phyloP scores from a whole-genome alignment of 257 asterid genomes.

The Gentiana straminea region DNA sequence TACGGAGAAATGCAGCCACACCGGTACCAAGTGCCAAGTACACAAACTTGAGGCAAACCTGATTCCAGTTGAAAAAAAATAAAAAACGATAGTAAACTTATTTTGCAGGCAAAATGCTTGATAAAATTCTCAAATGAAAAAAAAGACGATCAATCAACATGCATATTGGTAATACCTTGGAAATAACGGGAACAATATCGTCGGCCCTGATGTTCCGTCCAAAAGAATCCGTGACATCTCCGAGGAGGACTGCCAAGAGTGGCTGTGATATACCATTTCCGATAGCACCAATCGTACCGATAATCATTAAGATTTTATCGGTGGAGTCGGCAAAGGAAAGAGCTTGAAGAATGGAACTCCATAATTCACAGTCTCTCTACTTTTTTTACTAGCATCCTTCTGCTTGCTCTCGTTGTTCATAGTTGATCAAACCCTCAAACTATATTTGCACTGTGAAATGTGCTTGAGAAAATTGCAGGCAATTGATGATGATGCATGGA shows the following conservation, averaged over 20 bases:
- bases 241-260: slow-evolving; percentile 23
- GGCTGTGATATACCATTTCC: slow-evolving; percentile 33
- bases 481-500: no score
- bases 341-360: slow-evolving; percentile 9
- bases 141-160: no score
- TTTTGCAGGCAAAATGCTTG: not conserved
- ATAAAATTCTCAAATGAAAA: no score
- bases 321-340: slow-evolving; percentile 23
- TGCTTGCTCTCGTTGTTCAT: no score
- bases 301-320: slow-evolving; percentile 28
- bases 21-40: slow-evolving; percentile 17
- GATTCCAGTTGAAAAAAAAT: not conserved
- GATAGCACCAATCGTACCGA: slow-evolving; percentile 34
- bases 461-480: no score
- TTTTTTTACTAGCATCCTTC: not conserved
- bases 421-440: no score
- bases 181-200: slow-evolving; percentile 2
- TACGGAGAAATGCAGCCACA: slow-evolving; percentile 13
- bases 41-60: slow-evolving; percentile 10
- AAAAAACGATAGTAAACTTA: not conserved
- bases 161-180: not conserved
- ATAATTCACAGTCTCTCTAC: not conserved
- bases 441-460: no score
- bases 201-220: slow-evolving; percentile 2
- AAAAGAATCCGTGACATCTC: slow-evolving; percentile 22